Evolutionary conservation across 306 rosid genomes (phyloP).

Genomic region (Acacia melanoxylon): DNA sequence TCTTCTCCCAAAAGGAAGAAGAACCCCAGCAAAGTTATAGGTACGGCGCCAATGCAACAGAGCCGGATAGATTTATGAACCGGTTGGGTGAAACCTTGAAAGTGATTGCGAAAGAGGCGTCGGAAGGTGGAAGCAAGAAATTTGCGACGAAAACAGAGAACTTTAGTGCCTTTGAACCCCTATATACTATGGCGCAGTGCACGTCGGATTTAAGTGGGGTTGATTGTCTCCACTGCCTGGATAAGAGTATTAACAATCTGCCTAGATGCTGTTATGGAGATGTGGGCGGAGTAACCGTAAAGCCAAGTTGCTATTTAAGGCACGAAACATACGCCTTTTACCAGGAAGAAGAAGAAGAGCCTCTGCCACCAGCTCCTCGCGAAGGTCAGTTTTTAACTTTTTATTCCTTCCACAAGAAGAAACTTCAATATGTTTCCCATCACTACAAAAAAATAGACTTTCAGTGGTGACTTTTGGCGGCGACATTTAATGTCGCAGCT

Average conservation of each 20-base stretch:
- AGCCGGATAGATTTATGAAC: neutral
- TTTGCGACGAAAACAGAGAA: constrained; percentile 12
- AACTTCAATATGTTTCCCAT: no score
- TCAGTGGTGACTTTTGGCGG: no score
- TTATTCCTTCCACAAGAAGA: no score
- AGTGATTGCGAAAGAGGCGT: neutral
- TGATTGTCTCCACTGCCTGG: constrained; percentile 11
- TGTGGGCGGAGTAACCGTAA: neutral
- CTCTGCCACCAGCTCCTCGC: neutral
- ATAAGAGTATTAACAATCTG: neutral
- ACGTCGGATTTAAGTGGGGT: neutral
- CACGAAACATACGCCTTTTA: neutral
- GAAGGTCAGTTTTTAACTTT: no score
- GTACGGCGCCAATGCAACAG: neutral
- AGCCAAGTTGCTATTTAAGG: neutral
- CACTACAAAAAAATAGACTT: no score
- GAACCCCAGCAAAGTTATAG: rapidly evolving
- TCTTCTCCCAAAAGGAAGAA: neutral
- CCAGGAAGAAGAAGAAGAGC: neutral
- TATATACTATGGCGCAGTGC: constrained; percentile 25
- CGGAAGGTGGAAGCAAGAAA: constrained; percentile 4
- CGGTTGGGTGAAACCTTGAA: neutral
- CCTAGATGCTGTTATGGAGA: neutral
- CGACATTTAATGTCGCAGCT: no score
- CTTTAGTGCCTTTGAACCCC: neutral